Base-by-base conservation (phyloP, 768 basidiomycete species). In the Podaxis carcinomalis region DNA sequence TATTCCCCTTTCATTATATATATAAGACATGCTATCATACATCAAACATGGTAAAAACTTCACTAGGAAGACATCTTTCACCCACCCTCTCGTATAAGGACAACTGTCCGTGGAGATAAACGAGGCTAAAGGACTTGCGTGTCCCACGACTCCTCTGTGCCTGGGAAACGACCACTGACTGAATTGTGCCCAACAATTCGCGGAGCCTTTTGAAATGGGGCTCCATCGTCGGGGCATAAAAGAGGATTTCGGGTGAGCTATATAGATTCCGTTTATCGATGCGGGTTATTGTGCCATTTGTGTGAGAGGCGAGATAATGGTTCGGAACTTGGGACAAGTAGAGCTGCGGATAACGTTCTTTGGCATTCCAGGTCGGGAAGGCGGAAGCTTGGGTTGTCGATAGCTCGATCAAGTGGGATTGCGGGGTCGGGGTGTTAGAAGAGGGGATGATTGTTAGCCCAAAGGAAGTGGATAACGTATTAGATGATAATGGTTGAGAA, bases 311-410 rank as follows among this genome's bases (percentile, higher is more conserved):
- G 56, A 89, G 74, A 67, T 82, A 85, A 59, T 85, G 78, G 64
- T 83, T 79, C 1, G 80, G 73, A 0, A 86, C 90, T 68, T 87
- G 85, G 3, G 90, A 88, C 58, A 92, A 79, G 68, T 80, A 86
- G 19, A 90, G 72, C 68, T 90, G 89, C 0, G 86, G 83, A 68
- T 84, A 89, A 1, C 76, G 73, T n/a, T 88, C 85, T 28, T 66
- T 73, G 85, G 87, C 89, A 66, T 87, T 50, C 56, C 56, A 57
- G 11, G 32, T 36, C 25, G 32, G 28, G 32, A 57, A 57, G 2
- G 3, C 51, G 16, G 56, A 23, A 4, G 32, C 16, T 37, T 57
- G 49, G 35, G 21, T 23, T 37, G 56, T 57, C 16, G 56, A 57
- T n/a, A 57, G 35, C 51, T 57, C 56, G 14, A 57, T 50, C 35